These are phyloP conservation scores for Brassica carinata DNA, from an alignment of 345 rosid genomes.

Conservation along the genomic window DNA sequence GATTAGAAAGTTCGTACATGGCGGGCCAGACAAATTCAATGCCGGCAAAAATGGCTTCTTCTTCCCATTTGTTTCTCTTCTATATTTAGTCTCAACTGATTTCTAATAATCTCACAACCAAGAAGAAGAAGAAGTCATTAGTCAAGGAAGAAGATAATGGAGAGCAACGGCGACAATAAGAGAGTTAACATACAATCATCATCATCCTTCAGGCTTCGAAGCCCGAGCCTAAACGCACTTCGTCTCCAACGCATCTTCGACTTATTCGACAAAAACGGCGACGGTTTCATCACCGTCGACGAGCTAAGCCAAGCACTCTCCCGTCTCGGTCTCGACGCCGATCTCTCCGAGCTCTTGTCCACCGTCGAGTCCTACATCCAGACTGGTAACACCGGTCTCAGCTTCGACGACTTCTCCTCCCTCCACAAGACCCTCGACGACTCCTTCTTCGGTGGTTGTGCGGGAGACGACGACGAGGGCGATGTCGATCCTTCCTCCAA, in stretches of 20 bases:
- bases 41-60: conserved; percentile 35
- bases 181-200: conserved; percentile 24
- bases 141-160: conserved; percentile 13
- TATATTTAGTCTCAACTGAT: conserved; percentile 32
- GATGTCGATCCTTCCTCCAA: background rate
- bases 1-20: conserved; percentile 17
- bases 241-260: conserved; percentile 80
- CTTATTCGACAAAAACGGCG: conserved; percentile 81
- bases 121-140: background rate
- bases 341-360: conserved; percentile 60
- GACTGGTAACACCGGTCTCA: conserved; percentile 60
- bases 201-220: conserved; percentile 58
- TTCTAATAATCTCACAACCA: conserved; percentile 11
- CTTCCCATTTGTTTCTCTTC: conserved; percentile 29
- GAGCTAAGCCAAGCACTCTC: conserved; percentile 69
- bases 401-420: conserved; percentile 61
- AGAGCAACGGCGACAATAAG: conserved; percentile 4
- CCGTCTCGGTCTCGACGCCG: conserved; percentile 66
- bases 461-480: background rate
- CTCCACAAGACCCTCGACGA: conserved; percentile 67
- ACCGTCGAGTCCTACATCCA: conserved; percentile 53
- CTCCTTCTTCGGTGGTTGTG: conserved; percentile 41
- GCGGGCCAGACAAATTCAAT: conserved; percentile 41
- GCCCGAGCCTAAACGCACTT: conserved; percentile 66
- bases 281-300: conserved; percentile 60